Base-by-base conservation (phyloP, 1,139 yeast species). In the Eremothecium gossypii region DNA sequence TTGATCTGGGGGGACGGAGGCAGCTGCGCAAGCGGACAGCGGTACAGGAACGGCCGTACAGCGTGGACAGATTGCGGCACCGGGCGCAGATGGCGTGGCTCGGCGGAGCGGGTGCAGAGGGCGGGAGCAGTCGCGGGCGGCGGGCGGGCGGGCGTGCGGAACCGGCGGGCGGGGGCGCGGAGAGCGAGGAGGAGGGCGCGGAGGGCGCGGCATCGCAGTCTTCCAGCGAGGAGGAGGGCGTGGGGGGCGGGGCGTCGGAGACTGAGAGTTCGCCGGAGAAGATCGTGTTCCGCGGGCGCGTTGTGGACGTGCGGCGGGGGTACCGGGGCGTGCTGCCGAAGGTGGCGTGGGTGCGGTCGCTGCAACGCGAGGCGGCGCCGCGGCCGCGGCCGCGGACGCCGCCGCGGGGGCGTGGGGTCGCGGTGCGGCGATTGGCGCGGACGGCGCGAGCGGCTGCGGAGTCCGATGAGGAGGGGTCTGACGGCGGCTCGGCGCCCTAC, bases 41-140 rank as follows among this genome's bases (percentile, higher is more conserved):
- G 1, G 58, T 60, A 11, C 64, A 60, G 41, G 57, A 52, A 41
- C 52, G 55, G 53, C 64, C 64, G 2, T 60, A 60, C 39, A 60
- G 63, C 45, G 41, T 60, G 30, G 65, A 60, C 33, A 50, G 61
- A 33, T 46, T 60, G 17, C 55, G 49, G 39, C 63, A 60, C 40
- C 51, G 51, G 35, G 60, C 58, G 30, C 23, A 17, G 23, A 17
- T 17, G 23, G 23, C 23, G 6, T 17, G 23, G 23, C 23, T 17
- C 3, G 23, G 23, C 23, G 23, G 23, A 6, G 23, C 5, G 23
- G 5, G 23, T 6, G 23, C 5, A 6, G 23, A 17, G 20, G 6
- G 17, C 13, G 35, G 35, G 35, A 17, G 20, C 35, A 32, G 13
- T 11, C 13, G 17, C n/a, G 35, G 12, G 12, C 17, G 37, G 14